Conservation (phyloP, 139 green algal genomes). For the Desmodesmus armatus region DNA sequence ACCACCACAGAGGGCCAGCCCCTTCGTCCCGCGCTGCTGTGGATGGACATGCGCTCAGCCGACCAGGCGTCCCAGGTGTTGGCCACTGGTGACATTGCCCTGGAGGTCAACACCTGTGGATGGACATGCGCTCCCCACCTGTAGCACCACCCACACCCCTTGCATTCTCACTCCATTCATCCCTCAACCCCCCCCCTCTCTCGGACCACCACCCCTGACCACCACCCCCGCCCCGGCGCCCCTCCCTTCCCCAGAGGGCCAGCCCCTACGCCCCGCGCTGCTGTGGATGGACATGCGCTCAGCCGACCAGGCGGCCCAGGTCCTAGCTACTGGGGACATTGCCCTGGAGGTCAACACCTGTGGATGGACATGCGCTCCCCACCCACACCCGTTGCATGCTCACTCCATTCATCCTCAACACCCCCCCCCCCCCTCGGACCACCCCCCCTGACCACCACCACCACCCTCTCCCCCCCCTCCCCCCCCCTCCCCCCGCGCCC, state of each 20-base stretch:
- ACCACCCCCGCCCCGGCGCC: too few relatives aligned
- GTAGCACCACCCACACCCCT: too few relatives aligned
- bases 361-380: too few relatives aligned
- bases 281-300: constrained; percentile 89
- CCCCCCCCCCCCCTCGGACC: too few relatives aligned
- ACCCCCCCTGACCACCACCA: too few relatives aligned
- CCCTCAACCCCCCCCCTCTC: too few relatives aligned
- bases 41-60: constrained; percentile 82
- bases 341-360: constrained; percentile 62
- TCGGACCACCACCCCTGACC: too few relatives aligned
- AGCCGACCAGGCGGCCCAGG: constrained; percentile 66
- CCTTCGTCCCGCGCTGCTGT: constrained; percentile 76
- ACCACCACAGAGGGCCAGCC: constrained; percentile 47
- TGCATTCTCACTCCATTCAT: neutral
- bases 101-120: constrained; percentile 81
- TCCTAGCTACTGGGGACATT: constrained; percentile 64
- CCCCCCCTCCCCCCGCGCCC: too few relatives aligned
- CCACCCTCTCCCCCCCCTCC: too few relatives aligned
- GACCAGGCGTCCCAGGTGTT: constrained; percentile 70
- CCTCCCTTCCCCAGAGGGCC: constrained; percentile 43
- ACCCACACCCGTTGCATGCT: too few relatives aligned
- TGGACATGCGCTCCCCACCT: too few relatives aligned
- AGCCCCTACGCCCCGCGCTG: constrained; percentile 73
- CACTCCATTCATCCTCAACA: neutral
- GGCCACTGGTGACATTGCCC: constrained; percentile 56